Evolutionary conservation across 2,329 filamentous ascomycete genomes (phyloP).

Genomic region (Onygena corvina): DNA sequence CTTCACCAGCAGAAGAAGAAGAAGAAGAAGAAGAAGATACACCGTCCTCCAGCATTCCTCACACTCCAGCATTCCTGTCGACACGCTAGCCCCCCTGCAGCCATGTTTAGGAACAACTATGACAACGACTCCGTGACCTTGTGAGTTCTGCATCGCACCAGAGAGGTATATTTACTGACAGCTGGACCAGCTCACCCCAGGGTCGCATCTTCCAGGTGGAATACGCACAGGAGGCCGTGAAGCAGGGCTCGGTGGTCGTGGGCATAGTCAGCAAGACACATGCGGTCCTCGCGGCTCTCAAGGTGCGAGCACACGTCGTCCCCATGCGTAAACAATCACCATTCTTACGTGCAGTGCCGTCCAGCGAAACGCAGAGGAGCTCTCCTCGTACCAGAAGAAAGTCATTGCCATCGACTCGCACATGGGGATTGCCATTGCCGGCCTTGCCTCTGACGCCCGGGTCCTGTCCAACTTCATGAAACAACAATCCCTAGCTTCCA

Average conservation of each 20-base stretch:
- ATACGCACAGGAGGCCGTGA: constrained; percentile 96
- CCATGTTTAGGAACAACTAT: constrained; percentile 99
- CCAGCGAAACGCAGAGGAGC: constrained; percentile 95
- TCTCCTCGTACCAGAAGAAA: constrained; percentile 99
- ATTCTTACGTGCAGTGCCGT: background rate
- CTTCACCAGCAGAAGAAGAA: constrained; percentile 1
- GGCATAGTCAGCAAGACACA: constrained; percentile 97
- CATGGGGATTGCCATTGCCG: constrained; percentile 87
- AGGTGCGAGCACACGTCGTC: constrained; percentile 47
- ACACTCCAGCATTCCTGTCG: background rate
- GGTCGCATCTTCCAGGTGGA: constrained; percentile 99
- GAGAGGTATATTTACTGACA: constrained; percentile 6
- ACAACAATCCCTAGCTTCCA: constrained; percentile 90
- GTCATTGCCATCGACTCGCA: constrained; percentile 94
- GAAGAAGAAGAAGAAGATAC: background rate
- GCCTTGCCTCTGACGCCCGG: constrained; percentile 91
- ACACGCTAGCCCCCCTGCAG: constrained; percentile 28
- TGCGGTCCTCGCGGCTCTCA: constrained; percentile 86
- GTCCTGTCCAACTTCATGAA: constrained; percentile 99
- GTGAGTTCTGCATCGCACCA: constrained; percentile 45
- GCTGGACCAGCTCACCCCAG: constrained; percentile 68
- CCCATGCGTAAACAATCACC: background rate
- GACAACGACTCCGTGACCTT: constrained; percentile 99
- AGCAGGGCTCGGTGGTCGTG: constrained; percentile 96
- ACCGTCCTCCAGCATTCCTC: constrained; percentile 5